A percentile compares a stretch with the other conserved stretches of the same genome.
phyloP scores from a whole-genome alignment of 352 stramenopile species.

The Phytopythium kandeliae region DNA sequence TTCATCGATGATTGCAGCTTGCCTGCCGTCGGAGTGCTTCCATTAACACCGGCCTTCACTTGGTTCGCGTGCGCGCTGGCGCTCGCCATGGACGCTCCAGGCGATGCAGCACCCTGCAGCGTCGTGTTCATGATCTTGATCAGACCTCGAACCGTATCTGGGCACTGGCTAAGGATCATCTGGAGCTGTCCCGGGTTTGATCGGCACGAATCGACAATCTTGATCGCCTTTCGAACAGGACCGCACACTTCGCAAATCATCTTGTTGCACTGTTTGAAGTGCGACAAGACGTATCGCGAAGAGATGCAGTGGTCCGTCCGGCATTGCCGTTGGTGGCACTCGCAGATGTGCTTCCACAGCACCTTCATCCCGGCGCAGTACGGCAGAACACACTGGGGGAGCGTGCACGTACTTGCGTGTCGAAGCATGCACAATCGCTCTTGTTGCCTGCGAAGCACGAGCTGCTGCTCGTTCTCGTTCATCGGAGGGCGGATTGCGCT shows the following conservation, averaged over 20 bases:
- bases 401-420: slow-evolving; percentile 74
- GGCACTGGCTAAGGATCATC: slow-evolving; percentile 54
- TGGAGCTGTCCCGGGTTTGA: slow-evolving; percentile 71
- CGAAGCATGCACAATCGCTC: slow-evolving; percentile 85
- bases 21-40: neutral
- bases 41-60: neutral
- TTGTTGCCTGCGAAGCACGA: slow-evolving; percentile 81
- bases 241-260: slow-evolving; percentile 89
- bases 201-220: slow-evolving; percentile 82
- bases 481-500: slow-evolving; percentile 84
- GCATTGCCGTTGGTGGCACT: slow-evolving; percentile 85
- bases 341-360: slow-evolving; percentile 89
- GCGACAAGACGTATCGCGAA: slow-evolving; percentile 82
- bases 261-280: slow-evolving; percentile 91
- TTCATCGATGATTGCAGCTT: neutral
- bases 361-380: slow-evolving; percentile 88
- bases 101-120: slow-evolving; percentile 9
- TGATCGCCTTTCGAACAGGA: slow-evolving; percentile 82
- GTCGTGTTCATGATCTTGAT: slow-evolving; percentile 90
- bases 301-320: slow-evolving; percentile 86
- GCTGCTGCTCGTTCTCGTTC: slow-evolving; percentile 82
- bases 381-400: slow-evolving; percentile 61
- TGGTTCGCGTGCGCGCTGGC: slow-evolving; percentile 4
- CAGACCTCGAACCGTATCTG: slow-evolving; percentile 67
- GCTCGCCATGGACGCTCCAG: slow-evolving; percentile 9